Evolutionary conservation across 2,329 filamentous ascomycete species (phyloP).

Genomic region (Tympanopsis confertula): DNA sequence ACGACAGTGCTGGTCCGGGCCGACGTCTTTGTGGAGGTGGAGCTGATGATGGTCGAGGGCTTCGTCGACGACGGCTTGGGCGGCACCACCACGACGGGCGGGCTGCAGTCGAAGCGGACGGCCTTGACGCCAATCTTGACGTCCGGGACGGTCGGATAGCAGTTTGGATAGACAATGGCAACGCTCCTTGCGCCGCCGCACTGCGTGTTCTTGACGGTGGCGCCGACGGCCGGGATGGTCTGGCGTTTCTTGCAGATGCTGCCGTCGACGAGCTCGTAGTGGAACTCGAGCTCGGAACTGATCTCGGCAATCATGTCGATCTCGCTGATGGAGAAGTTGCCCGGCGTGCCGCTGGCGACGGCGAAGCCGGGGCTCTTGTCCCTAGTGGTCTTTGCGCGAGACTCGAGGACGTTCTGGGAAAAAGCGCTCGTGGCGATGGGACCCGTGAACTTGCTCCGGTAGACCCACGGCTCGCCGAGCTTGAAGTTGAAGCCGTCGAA

Average conservation of each 20-base stretch:
- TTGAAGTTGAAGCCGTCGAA: slow-evolving; percentile 69
- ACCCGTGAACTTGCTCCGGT: slow-evolving; percentile 26
- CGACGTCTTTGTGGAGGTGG: slow-evolving; percentile 4
- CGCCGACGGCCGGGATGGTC: slow-evolving; percentile 55
- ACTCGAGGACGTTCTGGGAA: slow-evolving; percentile 50
- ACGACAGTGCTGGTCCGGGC: background rate
- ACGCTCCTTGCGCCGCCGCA: slow-evolving; percentile 85
- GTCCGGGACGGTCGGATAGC: slow-evolving; percentile 41
- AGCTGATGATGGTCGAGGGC: slow-evolving; percentile 5
- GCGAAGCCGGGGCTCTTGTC: slow-evolving; percentile 45
- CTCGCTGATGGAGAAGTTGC: slow-evolving; percentile 63
- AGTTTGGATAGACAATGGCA: slow-evolving; percentile 52
- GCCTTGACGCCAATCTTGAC: slow-evolving; percentile 66
- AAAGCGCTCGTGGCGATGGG: slow-evolving; percentile 34
- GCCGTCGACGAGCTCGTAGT: slow-evolving; percentile 78
- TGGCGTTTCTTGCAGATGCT: slow-evolving; percentile 69
- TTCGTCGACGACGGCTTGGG: slow-evolving; percentile 10
- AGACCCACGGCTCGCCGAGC: slow-evolving; percentile 35
- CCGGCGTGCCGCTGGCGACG: slow-evolving; percentile 25
- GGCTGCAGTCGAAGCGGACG: slow-evolving; percentile 64
- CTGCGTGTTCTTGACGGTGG: slow-evolving; percentile 68
- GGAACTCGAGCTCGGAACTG: slow-evolving; percentile 71
- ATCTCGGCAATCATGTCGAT: slow-evolving; percentile 65
- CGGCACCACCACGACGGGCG: slow-evolving; percentile 18
- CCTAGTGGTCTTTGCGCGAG: slow-evolving; percentile 27